Percentiles rank a stretch among this genome's conserved stretches.
Evolutionary conservation across 371 early-diverging fungal genomes (phyloP).

Genomic region (Mucor sp.): DNA sequence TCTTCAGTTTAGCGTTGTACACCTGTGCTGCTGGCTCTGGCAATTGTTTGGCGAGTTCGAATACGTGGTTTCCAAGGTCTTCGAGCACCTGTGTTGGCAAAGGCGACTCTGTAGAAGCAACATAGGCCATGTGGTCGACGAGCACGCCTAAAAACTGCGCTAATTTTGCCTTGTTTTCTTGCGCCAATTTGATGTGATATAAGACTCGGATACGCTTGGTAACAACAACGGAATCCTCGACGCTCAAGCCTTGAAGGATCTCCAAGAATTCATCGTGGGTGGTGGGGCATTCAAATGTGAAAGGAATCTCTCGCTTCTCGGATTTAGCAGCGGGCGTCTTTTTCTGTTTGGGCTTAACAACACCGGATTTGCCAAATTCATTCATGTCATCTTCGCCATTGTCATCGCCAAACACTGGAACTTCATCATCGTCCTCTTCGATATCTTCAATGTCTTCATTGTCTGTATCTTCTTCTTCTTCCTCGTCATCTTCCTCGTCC

Average conservation of each 20-base stretch:
- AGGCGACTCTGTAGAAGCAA: conserved; percentile 53
- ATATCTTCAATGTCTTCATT: conserved; percentile 50
- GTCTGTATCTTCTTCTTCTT: conserved; percentile 38
- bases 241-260: conserved; percentile 47
- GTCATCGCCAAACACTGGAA: conserved; percentile 32
- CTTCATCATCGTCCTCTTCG: conserved; percentile 37
- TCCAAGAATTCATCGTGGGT: conserved; percentile 66
- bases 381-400: conserved; percentile 56
- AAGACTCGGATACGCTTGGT: conserved; percentile 81
- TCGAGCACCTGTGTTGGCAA: conserved; percentile 53
- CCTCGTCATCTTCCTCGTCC: conserved; percentile 35
- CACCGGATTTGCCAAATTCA: conserved; percentile 37
- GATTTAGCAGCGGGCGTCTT: conserved; percentile 18
- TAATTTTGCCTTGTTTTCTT: conserved; percentile 77
- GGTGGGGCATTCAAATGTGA: conserved; percentile 79
- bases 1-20: conserved; percentile 43
- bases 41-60: conserved; percentile 58
- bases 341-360: conserved; percentile 37
- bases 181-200: conserved; percentile 78
- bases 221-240: conserved; percentile 69
- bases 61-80: conserved; percentile 53
- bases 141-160: conserved; percentile 60
- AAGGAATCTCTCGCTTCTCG: conserved; percentile 70
- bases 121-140: conserved; percentile 68
- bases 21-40: conserved; percentile 46